Evolutionary conservation across 495 filamentous ascomycete genomes (phyloP).

Genomic region (Lasiosphaeris hirsuta): DNA sequence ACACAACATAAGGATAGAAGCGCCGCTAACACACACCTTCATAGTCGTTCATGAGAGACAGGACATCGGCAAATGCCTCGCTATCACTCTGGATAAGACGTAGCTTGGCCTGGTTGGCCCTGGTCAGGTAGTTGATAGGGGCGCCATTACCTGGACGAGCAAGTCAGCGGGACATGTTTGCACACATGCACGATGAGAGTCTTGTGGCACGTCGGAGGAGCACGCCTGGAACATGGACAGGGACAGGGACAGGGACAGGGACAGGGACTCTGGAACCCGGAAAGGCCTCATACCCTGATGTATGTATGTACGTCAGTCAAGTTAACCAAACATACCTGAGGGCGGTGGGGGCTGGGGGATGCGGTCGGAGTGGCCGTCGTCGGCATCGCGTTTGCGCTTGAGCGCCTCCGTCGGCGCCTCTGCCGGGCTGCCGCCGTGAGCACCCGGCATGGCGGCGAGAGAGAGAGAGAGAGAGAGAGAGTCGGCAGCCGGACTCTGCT

Average conservation of each 20-base stretch:
- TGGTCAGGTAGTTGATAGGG: slow-evolving; percentile 76
- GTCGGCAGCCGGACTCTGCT: neutral
- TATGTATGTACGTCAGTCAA: neutral
- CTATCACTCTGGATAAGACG: slow-evolving; percentile 44
- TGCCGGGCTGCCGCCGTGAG: neutral
- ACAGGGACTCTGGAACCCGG: no score
- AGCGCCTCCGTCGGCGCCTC: slow-evolving; percentile 24
- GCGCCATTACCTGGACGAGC: slow-evolving; percentile 42
- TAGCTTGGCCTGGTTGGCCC: slow-evolving; percentile 35
- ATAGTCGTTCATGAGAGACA: slow-evolving; percentile 71
- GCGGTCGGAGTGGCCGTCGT: slow-evolving; percentile 39
- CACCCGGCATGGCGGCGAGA: neutral
- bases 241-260: no score
- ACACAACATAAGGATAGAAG: neutral
- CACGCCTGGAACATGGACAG: no score
- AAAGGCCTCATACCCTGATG: no score
- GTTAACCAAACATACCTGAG: slow-evolving; percentile 32
- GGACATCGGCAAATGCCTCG: slow-evolving; percentile 44
- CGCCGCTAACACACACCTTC: slow-evolving; percentile 43
- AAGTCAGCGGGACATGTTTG: neutral
- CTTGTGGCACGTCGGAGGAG: no score
- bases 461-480: neutral
- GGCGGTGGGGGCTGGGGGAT: slow-evolving; percentile 45
- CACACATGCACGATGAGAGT: no score
- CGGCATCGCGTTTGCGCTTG: slow-evolving; percentile 42